Conservation (phyloP, 2,329 filamentous ascomycete species). For the Colletotrichum viniferum region DNA sequence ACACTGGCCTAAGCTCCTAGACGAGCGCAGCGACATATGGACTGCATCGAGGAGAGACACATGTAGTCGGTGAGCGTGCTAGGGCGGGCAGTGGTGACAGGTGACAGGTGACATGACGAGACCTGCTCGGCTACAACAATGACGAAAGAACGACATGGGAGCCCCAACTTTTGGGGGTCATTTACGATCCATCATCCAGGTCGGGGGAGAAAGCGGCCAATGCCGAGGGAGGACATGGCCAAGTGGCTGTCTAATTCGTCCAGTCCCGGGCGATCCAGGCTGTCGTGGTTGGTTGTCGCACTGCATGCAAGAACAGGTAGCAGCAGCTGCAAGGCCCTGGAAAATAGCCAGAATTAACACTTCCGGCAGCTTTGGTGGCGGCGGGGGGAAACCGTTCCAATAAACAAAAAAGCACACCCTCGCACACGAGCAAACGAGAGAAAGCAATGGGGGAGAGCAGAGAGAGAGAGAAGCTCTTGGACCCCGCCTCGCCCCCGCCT, state of each 20-base stretch:
- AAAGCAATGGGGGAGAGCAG: neutral
- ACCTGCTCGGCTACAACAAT: neutral
- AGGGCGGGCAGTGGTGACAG: neutral
- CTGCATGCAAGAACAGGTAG: neutral
- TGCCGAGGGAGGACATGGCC: neutral
- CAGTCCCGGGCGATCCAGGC: neutral
- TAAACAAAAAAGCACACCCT: neutral
- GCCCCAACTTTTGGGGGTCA: neutral
- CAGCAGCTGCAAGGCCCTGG: neutral
- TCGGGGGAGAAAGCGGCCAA: neutral
- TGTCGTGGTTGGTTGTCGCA: neutral
- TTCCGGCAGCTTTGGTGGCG: neutral
- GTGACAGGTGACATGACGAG: neutral
- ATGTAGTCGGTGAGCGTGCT: neutral
- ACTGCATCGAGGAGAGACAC: neutral
- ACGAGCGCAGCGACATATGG: neutral
- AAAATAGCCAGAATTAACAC: neutral
- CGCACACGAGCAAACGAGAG: neutral
- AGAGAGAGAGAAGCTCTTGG: neutral
- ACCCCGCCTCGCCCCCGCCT: neutral
- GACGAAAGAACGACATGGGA: neutral
- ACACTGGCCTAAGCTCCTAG: neutral
- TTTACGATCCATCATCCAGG: neutral
- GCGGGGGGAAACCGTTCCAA: neutral
- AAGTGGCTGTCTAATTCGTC: neutral